Percentiles rank a stretch among this genome's conserved stretches.
Evolutionary conservation across 495 filamentous ascomycete genomes (phyloP).

Genomic region (Sordaria brevicollis): DNA sequence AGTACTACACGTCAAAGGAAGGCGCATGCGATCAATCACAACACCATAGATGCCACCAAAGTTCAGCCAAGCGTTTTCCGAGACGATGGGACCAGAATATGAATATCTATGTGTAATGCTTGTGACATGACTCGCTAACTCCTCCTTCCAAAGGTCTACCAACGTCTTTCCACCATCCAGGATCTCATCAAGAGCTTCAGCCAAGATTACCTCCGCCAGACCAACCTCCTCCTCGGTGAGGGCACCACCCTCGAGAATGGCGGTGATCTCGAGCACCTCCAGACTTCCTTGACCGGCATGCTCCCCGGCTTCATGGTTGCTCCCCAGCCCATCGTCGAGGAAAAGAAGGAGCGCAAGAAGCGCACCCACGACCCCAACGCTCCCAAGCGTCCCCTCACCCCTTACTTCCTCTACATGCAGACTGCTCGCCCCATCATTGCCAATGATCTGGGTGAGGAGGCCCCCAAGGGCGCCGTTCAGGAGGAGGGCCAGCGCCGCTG

Average conservation of each 20-base stretch:
- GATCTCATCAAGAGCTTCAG: constrained; percentile 62
- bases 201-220: constrained; percentile 72
- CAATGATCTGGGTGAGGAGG: constrained; percentile 57
- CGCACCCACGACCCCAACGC: constrained; percentile 84
- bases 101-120: not conserved
- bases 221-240: constrained; percentile 63
- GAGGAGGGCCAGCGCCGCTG: constrained; percentile 76
- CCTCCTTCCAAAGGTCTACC: constrained; percentile 51
- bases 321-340: constrained; percentile 37
- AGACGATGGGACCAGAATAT: not conserved
- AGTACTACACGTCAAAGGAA: not conserved
- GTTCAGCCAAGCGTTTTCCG: not conserved
- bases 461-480: constrained; percentile 67
- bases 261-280: constrained; percentile 40
- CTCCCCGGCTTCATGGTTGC: constrained; percentile 25
- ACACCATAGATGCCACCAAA: not conserved
- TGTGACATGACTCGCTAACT: constrained; percentile 17
- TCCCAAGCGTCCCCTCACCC: constrained; percentile 85
- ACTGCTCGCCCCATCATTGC: constrained; percentile 68
- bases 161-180: constrained; percentile 61
- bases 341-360: constrained; percentile 80
- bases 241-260: constrained; percentile 39
- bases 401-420: constrained; percentile 90
- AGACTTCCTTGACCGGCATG: constrained; percentile 28
- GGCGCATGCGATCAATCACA: not conserved